Evolutionary conservation across 164 flowering plant genomes (phyloP).

Genomic region (Magnolia sinica): DNA sequence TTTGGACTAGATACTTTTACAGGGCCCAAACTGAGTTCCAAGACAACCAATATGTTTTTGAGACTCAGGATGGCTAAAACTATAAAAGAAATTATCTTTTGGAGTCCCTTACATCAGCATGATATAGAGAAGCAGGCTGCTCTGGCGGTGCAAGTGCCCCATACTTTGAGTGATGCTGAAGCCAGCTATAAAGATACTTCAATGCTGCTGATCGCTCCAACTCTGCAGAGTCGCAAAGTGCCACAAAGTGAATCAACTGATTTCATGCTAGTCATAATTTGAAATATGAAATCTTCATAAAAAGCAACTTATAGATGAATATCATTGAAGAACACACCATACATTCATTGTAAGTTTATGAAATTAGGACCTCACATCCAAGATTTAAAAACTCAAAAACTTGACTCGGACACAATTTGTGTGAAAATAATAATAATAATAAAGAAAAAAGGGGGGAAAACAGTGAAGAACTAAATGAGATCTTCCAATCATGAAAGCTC

Average conservation of each 20-base stretch:
- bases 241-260: background rate
- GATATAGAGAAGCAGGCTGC: slow-evolving; percentile 51
- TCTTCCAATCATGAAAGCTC: too few relatives aligned
- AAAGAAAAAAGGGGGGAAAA: too few relatives aligned
- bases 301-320: background rate
- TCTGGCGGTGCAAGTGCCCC: slow-evolving; percentile 61
- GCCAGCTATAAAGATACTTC: slow-evolving; percentile 84
- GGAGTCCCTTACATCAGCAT: slow-evolving; percentile 75
- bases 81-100: background rate
- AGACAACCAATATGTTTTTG: background rate
- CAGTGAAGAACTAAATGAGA: too few relatives aligned
- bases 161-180: slow-evolving; percentile 82
- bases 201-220: slow-evolving; percentile 90
- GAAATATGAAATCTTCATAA: background rate
- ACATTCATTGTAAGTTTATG: background rate
- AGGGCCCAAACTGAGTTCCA: background rate
- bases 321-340: background rate
- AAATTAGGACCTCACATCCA: too few relatives aligned
- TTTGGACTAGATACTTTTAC: too few relatives aligned
- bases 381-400: background rate
- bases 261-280: background rate
- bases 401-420: too few relatives aligned
- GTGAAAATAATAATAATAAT: too few relatives aligned
- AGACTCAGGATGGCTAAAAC: background rate
- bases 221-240: slow-evolving; percentile 42